phyloP scores from a whole-genome alignment of 2,329 filamentous ascomycete genomes.

The Botrytis deweyae region DNA sequence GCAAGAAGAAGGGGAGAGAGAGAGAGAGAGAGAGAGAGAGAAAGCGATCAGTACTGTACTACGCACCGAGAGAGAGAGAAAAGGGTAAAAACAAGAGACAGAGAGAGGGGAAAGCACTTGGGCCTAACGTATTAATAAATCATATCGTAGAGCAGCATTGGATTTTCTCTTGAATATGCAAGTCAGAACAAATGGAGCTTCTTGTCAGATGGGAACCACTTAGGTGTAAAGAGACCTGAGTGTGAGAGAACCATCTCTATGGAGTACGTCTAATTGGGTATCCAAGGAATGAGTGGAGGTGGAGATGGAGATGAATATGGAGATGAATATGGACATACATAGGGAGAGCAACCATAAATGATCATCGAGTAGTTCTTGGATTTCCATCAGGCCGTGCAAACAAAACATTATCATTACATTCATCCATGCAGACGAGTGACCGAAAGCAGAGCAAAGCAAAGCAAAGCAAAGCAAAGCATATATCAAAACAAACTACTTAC shows the following conservation, averaged over 20 bases:
- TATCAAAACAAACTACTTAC: neutral
- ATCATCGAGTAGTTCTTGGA: neutral
- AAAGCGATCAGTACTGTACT: neutral
- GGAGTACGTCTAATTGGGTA: neutral
- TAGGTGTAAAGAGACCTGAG: neutral
- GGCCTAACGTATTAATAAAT: neutral
- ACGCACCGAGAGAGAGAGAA: neutral
- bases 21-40: neutral
- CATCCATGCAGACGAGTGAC: neutral
- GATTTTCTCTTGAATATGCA: conserved; percentile 16
- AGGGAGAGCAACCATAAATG: neutral
- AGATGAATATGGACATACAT: neutral
- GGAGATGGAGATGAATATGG: neutral
- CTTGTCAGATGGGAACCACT: neutral
- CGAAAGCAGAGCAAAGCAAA: neutral
- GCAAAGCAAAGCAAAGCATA: neutral
- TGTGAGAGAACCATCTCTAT: neutral
- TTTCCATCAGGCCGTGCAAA: neutral
- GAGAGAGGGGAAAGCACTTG: neutral
- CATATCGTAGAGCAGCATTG: conserved; percentile 13
- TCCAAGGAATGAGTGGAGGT: conserved; percentile 1
- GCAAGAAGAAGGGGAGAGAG: neutral
- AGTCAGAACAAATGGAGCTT: conserved; percentile 17
- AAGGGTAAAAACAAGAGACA: neutral
- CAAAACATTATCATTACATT: neutral